These are phyloP conservation scores for Ganoderma multipileum DNA, from an alignment of 1,284 basidiomycete species.

Conservation along the genomic window DNA sequence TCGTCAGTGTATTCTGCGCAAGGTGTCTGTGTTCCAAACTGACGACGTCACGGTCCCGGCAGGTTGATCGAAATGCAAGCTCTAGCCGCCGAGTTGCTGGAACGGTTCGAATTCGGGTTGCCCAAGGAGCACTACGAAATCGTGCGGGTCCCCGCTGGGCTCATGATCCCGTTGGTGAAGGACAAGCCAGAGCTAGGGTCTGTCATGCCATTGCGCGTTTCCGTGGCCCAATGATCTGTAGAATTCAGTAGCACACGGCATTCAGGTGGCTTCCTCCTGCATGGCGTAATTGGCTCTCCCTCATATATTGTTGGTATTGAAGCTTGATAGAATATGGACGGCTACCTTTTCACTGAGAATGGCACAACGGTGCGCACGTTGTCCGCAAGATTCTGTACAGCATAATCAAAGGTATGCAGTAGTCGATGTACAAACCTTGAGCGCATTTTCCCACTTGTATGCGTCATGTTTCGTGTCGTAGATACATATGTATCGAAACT, in stretches of 20 bases:
- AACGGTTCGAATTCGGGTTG: conserved; percentile 53
- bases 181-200: conserved; percentile 9
- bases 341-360: no score
- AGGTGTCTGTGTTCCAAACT: neutral
- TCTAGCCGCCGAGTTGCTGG: conserved; percentile 53
- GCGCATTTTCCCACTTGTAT: no score
- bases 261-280: neutral
- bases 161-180: conserved; percentile 15
- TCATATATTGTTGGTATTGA: no score
- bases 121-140: conserved; percentile 27
- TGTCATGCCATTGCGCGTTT: conserved; percentile 13
- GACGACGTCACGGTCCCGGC: neutral
- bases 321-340: no score
- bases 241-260: no score
- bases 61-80: conserved; percentile 57
- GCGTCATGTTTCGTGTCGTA: no score
- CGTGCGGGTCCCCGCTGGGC: conserved; percentile 14
- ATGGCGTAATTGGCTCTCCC: neutral
- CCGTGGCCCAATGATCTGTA: neutral
- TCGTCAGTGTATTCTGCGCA: conserved; percentile 38
- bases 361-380: no score
- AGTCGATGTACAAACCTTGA: no score
- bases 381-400: no score
- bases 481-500: no score
- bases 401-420: no score